Evolutionary conservation across 129 eudicot species (phyloP).

Genomic region (Artemisia tridentata): DNA sequence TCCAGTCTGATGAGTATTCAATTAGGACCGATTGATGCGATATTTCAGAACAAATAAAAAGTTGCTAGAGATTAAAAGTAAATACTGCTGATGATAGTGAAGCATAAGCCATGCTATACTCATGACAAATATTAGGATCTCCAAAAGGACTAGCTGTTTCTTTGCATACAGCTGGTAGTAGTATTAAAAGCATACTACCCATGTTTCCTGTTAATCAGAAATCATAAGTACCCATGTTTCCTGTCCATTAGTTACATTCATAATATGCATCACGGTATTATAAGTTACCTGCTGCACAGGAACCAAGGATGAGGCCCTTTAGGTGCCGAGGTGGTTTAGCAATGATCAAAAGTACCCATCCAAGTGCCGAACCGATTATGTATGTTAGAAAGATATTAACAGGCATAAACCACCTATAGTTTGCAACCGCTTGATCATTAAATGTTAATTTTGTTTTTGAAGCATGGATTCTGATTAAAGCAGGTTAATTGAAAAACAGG

Average conservation of each 20-base stretch:
- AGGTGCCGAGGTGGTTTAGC: conserved; percentile 67
- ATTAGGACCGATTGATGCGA: background rate
- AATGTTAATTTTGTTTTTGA: background rate
- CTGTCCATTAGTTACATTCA: background rate
- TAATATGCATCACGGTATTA: background rate
- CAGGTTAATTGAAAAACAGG: background rate
- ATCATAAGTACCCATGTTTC: background rate
- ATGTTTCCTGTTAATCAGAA: conserved; percentile 55
- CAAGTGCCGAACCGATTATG: conserved; percentile 68
- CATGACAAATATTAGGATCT: conserved; percentile 52
- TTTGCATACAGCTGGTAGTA: conserved; percentile 87
- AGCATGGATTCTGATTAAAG: background rate
- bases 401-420: conserved; percentile 93
- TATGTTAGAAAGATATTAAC: conserved; percentile 69
- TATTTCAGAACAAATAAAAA: background rate
- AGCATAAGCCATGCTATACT: conserved; percentile 70
- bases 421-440: background rate
- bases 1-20: conserved; percentile 52
- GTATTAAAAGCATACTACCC: conserved; percentile 75
- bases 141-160: conserved; percentile 88
- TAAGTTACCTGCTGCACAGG: conserved; percentile 76
- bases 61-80: background rate
- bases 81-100: conserved; percentile 92
- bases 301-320: conserved; percentile 69
- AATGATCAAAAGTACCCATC: conserved; percentile 63